Base-by-base conservation (phyloP, 192 early-diverging fungal species). In the Coemansia sp. region DNA sequence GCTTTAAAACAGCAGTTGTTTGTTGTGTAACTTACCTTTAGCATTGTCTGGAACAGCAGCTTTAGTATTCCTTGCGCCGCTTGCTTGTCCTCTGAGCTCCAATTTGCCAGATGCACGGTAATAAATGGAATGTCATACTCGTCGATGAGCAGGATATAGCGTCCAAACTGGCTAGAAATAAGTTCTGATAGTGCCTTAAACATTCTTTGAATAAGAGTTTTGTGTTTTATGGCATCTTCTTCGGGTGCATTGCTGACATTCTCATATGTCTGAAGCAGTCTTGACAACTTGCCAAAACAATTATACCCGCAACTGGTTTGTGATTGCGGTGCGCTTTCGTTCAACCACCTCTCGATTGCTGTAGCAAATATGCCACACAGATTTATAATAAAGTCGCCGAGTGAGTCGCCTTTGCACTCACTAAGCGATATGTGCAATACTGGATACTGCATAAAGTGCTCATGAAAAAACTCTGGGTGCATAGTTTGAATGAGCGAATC, bases 51-150 rank as follows among this genome's bases (percentile, higher is more conserved):
- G 7, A 72, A 69, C 1, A 78, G 47, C 0, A 47, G 32, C n/a
- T 66, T 78, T 9, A 72, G 27, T 4, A 72, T 47, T 0, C 59
- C 50, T 0, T 65, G 70, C 0, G 70, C 75, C 0, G 24, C 39
- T 0, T 59, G 8, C 12, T 72, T 72, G 0, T 62, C 62, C 0
- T 72, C 32, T 22, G 5, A 19, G 45, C 41, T 56, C 75, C 75
- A 78, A 0, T 49, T 11, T 2, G 70, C 66, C 23, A 72, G 39
- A 0, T 62, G 41, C 6, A 78, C 45, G 15, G 70, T 53, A 14
- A 78, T 78, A 50, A 78, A 78, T n/a, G 75, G 70, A 39, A 72
- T 72, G 21, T 78, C 75, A 22, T 72, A 72, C 45, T 78, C 75
- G 57, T 78, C 75, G 51, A 72, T 65, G 0, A 78, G 43, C 15